Evolutionary conservation across 768 basidiomycete genomes (phyloP).

Genomic region (Auricularia sp.): DNA sequence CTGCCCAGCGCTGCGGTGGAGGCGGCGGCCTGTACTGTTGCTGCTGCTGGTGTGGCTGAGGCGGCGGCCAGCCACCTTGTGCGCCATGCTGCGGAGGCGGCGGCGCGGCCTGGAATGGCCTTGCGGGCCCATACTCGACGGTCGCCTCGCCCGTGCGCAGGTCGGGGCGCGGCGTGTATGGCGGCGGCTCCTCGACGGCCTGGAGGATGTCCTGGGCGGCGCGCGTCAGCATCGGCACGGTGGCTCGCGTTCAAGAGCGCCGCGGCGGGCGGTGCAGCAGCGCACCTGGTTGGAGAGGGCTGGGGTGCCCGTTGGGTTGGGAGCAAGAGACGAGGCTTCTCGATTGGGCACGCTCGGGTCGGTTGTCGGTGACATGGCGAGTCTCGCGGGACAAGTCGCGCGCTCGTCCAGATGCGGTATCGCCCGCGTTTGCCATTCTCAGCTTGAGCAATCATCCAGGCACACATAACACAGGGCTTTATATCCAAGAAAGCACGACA

Average conservation of each 20-base stretch:
- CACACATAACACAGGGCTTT: no score
- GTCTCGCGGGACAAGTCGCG: no score
- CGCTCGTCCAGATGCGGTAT: no score
- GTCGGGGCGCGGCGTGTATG: slow-evolving; percentile 54
- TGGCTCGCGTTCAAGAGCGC: not conserved
- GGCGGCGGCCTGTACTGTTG: not conserved
- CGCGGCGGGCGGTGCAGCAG: not conserved
- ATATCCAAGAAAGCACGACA: no score
- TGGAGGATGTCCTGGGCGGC: not conserved
- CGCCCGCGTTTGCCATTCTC: no score
- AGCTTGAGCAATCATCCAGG: no score
- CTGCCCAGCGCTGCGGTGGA: not conserved
- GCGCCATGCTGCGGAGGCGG: slow-evolving; percentile 16
- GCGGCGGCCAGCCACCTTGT: not conserved
- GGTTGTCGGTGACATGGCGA: not conserved
- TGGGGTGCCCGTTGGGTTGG: not conserved
- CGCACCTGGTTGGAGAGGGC: not conserved
- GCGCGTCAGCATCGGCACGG: not conserved
- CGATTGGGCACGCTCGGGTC: not conserved
- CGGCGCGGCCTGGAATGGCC: slow-evolving; percentile 43
- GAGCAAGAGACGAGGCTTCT: not conserved
- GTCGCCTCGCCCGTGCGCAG: slow-evolving; percentile 47
- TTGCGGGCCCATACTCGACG: slow-evolving; percentile 47
- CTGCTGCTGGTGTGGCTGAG: slow-evolving; percentile 1
- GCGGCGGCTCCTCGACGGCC: slow-evolving; percentile 53